A percentile compares a stretch with the other conserved stretches of the same genome.
Conservation (phyloP, 768 basidiomycete species). For the Suillus plorans region DNA sequence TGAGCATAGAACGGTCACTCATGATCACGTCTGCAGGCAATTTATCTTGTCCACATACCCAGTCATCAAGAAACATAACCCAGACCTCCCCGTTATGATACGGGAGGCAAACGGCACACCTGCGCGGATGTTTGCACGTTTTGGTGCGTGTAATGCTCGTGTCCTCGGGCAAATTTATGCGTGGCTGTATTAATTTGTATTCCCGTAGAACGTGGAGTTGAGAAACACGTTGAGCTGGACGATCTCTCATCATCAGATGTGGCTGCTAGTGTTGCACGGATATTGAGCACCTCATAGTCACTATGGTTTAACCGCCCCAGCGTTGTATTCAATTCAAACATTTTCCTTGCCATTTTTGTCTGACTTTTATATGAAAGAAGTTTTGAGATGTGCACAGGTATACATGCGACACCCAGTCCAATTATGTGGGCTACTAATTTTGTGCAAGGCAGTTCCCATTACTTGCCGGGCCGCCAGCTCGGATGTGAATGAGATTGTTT, state of each 20-base stretch:
- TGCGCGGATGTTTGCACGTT: conserved; percentile 81
- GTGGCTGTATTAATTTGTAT: conserved; percentile 17
- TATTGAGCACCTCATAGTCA: conserved; percentile 41
- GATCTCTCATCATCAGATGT: conserved; percentile 72
- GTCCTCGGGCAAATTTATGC: conserved; percentile 8
- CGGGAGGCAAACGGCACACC: conserved; percentile 79
- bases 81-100: conserved; percentile 81
- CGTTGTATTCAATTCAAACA: conserved; percentile 2
- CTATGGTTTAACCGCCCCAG: not conserved
- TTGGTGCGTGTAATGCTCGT: conserved; percentile 55
- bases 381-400: not conserved
- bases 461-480: not conserved
- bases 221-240: conserved; percentile 80
- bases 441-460: not conserved
- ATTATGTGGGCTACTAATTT: not conserved
- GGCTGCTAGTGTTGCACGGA: conserved; percentile 63
- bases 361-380: not conserved
- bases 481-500: not conserved
- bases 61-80: conserved; percentile 76
- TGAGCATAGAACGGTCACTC: not conserved
- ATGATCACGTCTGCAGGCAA: conserved; percentile 48
- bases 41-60: conserved; percentile 78
- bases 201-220: conserved; percentile 68
- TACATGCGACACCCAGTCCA: not conserved
- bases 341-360: not conserved